phyloP scores from a whole-genome alignment of 2,329 filamentous ascomycete genomes.

The Onygena corvina region DNA sequence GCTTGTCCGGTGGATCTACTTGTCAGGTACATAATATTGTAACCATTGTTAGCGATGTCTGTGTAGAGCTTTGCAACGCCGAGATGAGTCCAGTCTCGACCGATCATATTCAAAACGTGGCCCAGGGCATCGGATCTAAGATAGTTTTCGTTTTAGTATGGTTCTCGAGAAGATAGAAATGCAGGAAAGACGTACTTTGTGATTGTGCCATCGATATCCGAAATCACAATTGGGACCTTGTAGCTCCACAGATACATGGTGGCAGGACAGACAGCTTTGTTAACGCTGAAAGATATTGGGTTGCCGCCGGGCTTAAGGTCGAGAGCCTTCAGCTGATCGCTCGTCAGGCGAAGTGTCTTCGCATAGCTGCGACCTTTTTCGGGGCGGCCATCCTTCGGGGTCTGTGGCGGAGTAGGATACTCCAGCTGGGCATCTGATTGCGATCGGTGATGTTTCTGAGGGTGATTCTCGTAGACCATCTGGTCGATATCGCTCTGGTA shows the following conservation, averaged over 20 bases:
- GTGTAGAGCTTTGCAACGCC: constrained; percentile 96
- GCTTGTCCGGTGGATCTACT: constrained; percentile 88
- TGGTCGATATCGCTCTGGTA: constrained; percentile 78
- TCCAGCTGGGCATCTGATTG: constrained; percentile 60
- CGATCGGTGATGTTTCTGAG: constrained; percentile 42
- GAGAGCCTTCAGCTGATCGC: constrained; percentile 82
- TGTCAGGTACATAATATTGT: constrained; percentile 97
- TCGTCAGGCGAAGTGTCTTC: constrained; percentile 89
- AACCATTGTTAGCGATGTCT: constrained; percentile 88
- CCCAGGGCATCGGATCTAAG: constrained; percentile 69
- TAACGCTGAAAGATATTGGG: constrained; percentile 90
- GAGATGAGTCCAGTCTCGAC: constrained; percentile 93
- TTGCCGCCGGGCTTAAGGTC: constrained; percentile 77
- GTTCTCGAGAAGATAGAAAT: neutral
- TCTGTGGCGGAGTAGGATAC: constrained; percentile 48
- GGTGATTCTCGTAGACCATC: constrained; percentile 52
- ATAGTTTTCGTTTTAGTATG: constrained; percentile 16
- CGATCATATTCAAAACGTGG: constrained; percentile 91
- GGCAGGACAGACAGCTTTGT: constrained; percentile 80
- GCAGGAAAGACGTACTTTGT: constrained; percentile 51
- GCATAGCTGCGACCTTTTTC: constrained; percentile 73
- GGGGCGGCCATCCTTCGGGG: constrained; percentile 36
- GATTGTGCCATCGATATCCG: constrained; percentile 96
- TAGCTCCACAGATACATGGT: constrained; percentile 91
- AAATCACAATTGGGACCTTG: constrained; percentile 88